Evolutionary conservation across 768 basidiomycete genomes (phyloP), one percentile per base, ranked within the genome.

Genomic region (Pleurotus ostreatus): DNA sequence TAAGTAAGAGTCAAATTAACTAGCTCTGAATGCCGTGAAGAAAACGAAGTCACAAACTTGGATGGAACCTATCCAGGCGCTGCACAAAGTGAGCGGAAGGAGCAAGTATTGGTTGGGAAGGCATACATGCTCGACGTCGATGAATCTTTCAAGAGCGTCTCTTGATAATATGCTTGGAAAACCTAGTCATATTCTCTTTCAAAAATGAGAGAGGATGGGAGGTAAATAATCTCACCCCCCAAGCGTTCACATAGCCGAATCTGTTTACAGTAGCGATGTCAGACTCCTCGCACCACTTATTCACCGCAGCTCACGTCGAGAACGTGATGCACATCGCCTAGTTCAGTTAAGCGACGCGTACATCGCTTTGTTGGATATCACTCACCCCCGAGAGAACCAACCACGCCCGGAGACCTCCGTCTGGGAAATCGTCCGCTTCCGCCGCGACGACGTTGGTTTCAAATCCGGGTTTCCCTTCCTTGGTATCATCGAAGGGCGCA

Each of bases 41-140:
- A 46, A 49, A 20, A 44, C 12, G 40, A 48, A 5, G 23, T 25
- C 11, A 26, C 57, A 18, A 57, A 83, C 88, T 72, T 89, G 88
- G 20, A 85, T 71, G 0, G 89, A 91, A 4, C 89, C 89, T 34
- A 92, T 91, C 89, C 88, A 92, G 43, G 88, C 81, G 45, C 88
- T 89, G 58, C 20, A n/a, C 49, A 57, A n/a, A n/a, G 43, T 25
- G 16, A 22, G 55, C 41, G 34, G 16, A 52, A 25, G 23, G 12
- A 45, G 55, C 9, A 53, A 43, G 38, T 40, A 44, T 7, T 44
- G 11, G 18, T 43, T 18, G 18, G 22, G 46, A 25, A 1, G 16
- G 68, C 79, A 57, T 65, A 86, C 86, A 89, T 89, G n/a, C 67
- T 76, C 11, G 88, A 90, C 3, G 86, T 77, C 4, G 79, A 75